Base-by-base conservation (phyloP, 306 rosid species). In the Cajanus cajan region DNA sequence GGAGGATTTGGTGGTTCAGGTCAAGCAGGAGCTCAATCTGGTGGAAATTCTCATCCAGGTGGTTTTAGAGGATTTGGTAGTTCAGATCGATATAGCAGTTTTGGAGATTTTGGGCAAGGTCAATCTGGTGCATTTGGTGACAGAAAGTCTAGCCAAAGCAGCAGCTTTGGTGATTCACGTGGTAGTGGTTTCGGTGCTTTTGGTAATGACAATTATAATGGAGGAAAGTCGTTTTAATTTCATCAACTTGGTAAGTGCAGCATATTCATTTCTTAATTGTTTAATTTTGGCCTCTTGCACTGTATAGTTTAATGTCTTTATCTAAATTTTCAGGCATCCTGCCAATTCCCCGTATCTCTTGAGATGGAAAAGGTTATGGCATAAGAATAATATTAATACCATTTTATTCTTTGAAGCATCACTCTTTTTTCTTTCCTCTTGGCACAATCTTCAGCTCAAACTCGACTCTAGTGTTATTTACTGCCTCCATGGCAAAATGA, bases 1-100 rank as follows among this genome's bases (percentile, higher is more conserved):
- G 58, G 76, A 18, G 69, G 85, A 25, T 82, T 59, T 71, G 67
- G 86, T 31, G n/a, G 77, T 58, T 88, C 87, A 5, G 85, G 47
- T 62, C 84, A 43, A 41, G 41, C 0, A 2, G 67, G 73, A 0
- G 84, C 48, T 70, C 81, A 61, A n/a, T 78, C 79, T 69, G 76
- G 85, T n/a, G n/a, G n/a, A n/a, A n/a, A n/a, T n/a, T n/a, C n/a
- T n/a, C n/a, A n/a, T n/a, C n/a, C n/a, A n/a, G n/a, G n/a, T 50
- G 37, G 86, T 15, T 68, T 64, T 68, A 40, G 76, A 16, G 69
- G 85, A 25, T 82, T 58, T 70, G 66, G 86, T 28, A 19, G 79
- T 57, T 88, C 87, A 5, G 84, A 54, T 62, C 84, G 48, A 12
- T 78, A 82, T 28, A 40, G 39, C 0, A 2, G 66, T 12, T 59